Percentiles rank a stretch among this genome's conserved stretches.
Evolutionary conservation across 2,329 filamentous ascomycete species (phyloP).

Genomic region (Sarocladiaceae sp.): DNA sequence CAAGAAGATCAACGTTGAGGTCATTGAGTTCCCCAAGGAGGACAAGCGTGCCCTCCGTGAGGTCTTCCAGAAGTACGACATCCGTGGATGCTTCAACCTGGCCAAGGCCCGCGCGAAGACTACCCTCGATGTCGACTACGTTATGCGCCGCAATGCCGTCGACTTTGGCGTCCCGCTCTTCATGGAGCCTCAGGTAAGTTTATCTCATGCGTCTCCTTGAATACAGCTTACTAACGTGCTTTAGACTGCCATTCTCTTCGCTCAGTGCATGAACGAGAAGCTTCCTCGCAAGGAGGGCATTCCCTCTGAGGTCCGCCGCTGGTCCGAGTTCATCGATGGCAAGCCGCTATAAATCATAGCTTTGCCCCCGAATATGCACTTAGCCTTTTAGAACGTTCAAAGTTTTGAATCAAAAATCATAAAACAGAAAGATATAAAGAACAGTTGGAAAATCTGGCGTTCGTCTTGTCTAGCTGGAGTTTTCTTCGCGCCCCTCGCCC

Average conservation of each 20-base stretch:
- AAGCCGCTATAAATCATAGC: conserved; percentile 62
- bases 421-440: background rate
- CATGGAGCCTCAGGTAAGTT: conserved; percentile 91
- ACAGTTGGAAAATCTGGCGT: background rate
- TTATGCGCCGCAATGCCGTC: conserved; percentile 96
- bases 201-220: background rate
- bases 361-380: no score
- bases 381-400: background rate
- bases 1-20: conserved; percentile 67
- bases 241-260: conserved; percentile 91
- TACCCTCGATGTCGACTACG: conserved; percentile 88
- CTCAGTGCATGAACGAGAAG: conserved; percentile 96
- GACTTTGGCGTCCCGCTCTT: conserved; percentile 97
- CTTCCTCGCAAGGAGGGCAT: conserved; percentile 84
- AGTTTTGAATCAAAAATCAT: background rate
- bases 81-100: conserved; percentile 93
- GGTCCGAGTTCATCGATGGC: conserved; percentile 92
- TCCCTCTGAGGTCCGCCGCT: conserved; percentile 84
- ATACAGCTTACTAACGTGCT: conserved; percentile 23
- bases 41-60: conserved; percentile 94
- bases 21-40: conserved; percentile 94
- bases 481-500: background rate
- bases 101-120: conserved; percentile 80
- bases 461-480: background rate
- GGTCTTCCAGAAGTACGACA: conserved; percentile 95